Base-by-base conservation (phyloP, 2,329 filamentous ascomycete species). In the Trematosphaeria pertusa region DNA sequence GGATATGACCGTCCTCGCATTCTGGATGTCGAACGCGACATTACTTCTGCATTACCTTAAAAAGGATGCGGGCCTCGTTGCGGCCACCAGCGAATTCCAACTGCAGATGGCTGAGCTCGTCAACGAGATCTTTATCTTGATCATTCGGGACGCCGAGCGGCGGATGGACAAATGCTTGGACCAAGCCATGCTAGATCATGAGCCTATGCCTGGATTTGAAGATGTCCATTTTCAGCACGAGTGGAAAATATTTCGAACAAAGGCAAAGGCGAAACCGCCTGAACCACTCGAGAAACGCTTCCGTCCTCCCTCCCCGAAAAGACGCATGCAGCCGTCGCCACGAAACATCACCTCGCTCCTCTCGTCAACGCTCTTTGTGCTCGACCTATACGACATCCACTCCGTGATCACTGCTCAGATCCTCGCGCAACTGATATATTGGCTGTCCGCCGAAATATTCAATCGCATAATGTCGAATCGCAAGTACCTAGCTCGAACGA, bases 1-100 rank as follows among this genome's bases (percentile, higher is more conserved):
- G 94, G 94, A 99, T 68, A 99, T 99, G 94, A 99, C 94, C 0
- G 96, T 99, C 58, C 78, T 99, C 28, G 94, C 94, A 2, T 99
- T 99, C 68, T 99, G 94, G 94, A 91, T 97, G 64, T 97, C 94
- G 1, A 99, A 99, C 70, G 91, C 91, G 7, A 99, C 94, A 0
- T 76, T 99, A 30, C 77, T 99, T n/a, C 78, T 97, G 42, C 93
- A 99, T 72, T 99, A 99, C 68, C 78, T 99, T 43, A 97, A 96
- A 70, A 99, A 99, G 73, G 94, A 99, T 61, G 76, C 82, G 5
- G 92, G 91, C 0, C 76, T 97, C 14, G 82, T 92, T 5, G 83
- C 87, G 64, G 87, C 88, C 7, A 97, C 93, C 0, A 83, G 86
- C 1, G 87, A 94, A 58, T 97, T 97, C 58, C 94, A 99, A 71